Base-by-base conservation (phyloP, 1,284 basidiomycete species). In the Leccinum pachyderme region DNA sequence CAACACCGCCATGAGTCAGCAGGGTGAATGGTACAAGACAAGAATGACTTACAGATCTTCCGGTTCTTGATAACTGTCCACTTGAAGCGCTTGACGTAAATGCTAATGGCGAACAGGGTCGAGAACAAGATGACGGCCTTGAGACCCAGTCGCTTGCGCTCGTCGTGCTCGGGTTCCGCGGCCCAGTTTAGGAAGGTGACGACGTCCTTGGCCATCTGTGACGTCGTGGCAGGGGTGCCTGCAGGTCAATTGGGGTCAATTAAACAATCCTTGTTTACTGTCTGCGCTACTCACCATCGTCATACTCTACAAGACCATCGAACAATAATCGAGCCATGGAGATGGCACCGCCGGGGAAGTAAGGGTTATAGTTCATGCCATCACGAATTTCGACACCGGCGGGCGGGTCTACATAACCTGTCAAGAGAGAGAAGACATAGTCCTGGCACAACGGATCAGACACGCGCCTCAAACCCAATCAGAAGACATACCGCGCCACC, bases 171-270 rank as follows among this genome's bases (percentile, higher is more conserved):
- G 28, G 97, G 97, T 75, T 99, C 97, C 56, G 96, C 84, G 44
- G 92, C 91, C 93, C 93, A 97, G 76, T 84, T 85, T 57, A 99
- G 77, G 89, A 99, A 99, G 3, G 91, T 93, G 41, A 86, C 85
- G 50, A 99, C 95, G 68, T 99, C 97, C 84, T 99, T 99, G 64
- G 97, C 95, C 95, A 99, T 96, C 75, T 99, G 97, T n/a, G 93
- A 92, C 9, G 95, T 91, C 49, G 96, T 99, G 11, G 96, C 93
- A 9, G 96, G 94, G 5, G 97, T 99, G 54, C 92, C 93, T 92
- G 55, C 24, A 53, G 49, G 22, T 35, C 25, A 33, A n/a, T 18
- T 18, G 18, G n/a, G 7, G 47, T 58, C 41, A 70, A 22, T 31
- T 11, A 12, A 29, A 18, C 3, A 5, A 50, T 44, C 12, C 8